Percentiles rank a stretch among this genome's conserved stretches.
Conservation (phyloP, 768 basidiomycete species). For the Hygrocybe coccinea region DNA sequence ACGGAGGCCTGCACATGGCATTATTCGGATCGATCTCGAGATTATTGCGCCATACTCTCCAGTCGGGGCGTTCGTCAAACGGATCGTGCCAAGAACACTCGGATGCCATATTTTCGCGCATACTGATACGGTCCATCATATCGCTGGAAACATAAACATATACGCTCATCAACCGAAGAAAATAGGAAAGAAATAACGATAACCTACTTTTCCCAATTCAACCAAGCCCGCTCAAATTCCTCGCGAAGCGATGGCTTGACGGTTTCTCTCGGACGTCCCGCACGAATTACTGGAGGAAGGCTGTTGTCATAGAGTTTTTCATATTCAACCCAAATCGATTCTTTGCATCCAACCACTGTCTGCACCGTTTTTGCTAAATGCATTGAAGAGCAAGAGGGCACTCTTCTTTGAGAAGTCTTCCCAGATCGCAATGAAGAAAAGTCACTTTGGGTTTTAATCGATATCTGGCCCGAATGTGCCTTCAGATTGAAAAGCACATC, state of each 20-base stretch:
- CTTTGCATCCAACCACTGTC: conserved; percentile 59
- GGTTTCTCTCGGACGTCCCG: no score
- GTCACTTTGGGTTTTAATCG: background rate
- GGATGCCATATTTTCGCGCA: conserved; percentile 46
- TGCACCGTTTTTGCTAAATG: conserved; percentile 59
- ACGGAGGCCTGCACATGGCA: conserved; percentile 2
- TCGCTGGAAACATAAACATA: conserved; percentile 43
- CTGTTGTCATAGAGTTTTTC: conserved; percentile 40
- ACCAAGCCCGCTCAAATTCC: conserved; percentile 64
- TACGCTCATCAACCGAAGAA: background rate
- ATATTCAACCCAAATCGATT: conserved; percentile 65
- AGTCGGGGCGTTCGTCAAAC: conserved; percentile 44
- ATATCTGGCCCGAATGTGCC: conserved; percentile 9
- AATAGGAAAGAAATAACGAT: background rate
- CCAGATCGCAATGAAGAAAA: background rate
- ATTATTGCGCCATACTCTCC: conserved; percentile 48
- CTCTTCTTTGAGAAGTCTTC: background rate
- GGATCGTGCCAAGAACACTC: conserved; percentile 52
- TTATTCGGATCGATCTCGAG: conserved; percentile 25
- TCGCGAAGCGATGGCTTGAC: conserved; percentile 33
- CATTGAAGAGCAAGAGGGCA: conserved; percentile 52
- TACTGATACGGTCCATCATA: conserved; percentile 67
- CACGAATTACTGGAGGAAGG: no score
- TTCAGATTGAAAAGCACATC: conserved; percentile 23
- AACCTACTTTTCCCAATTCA: conserved; percentile 60